These are phyloP conservation scores for Dittrichia graveolens DNA, from an alignment of 129 eudicot genomes.

Conservation along the genomic window DNA sequence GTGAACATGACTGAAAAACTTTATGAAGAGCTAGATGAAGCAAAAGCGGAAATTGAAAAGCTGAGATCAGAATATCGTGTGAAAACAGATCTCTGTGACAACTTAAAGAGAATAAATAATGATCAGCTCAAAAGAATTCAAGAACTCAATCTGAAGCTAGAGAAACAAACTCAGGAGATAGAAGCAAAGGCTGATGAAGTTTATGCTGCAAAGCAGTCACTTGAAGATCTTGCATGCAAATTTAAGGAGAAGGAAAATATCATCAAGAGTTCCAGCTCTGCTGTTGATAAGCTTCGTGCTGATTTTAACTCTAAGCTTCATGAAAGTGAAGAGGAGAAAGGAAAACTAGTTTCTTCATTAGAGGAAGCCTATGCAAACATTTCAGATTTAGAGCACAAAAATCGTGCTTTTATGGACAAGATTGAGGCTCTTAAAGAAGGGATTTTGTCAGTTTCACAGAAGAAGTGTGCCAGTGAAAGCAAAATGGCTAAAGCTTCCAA, in stretches of 20 bases:
- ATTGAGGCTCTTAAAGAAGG: conserved; percentile 57
- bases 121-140: conserved; percentile 54
- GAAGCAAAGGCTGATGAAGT: conserved; percentile 50
- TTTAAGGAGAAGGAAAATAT: conserved; percentile 58
- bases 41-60: conserved; percentile 70
- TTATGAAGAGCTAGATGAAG: conserved; percentile 71
- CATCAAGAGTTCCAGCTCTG: conserved; percentile 41
- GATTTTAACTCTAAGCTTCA: conserved; percentile 50
- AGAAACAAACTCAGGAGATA: conserved; percentile 49
- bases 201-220: conserved; percentile 37
- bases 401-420: conserved; percentile 51
- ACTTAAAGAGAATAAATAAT: conserved; percentile 53
- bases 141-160: conserved; percentile 56
- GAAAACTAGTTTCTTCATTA: conserved; percentile 44
- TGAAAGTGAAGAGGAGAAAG: conserved; percentile 61
- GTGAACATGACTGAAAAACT: conserved; percentile 53
- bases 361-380: conserved; percentile 59
- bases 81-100: conserved; percentile 52
- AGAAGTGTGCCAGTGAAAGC: conserved; percentile 51
- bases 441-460: conserved; percentile 46
- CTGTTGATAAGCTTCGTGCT: conserved; percentile 57
- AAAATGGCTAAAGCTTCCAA: conserved; percentile 46
- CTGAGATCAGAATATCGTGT: conserved; percentile 46
- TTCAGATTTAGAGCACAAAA: conserved; percentile 44
- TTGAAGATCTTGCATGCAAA: conserved; percentile 45